A percentile compares a stretch with the other conserved stretches of the same genome.
Evolutionary conservation across 2,329 filamentous ascomycete genomes (phyloP).

Genomic region (Pseudogymnoascus sp.): DNA sequence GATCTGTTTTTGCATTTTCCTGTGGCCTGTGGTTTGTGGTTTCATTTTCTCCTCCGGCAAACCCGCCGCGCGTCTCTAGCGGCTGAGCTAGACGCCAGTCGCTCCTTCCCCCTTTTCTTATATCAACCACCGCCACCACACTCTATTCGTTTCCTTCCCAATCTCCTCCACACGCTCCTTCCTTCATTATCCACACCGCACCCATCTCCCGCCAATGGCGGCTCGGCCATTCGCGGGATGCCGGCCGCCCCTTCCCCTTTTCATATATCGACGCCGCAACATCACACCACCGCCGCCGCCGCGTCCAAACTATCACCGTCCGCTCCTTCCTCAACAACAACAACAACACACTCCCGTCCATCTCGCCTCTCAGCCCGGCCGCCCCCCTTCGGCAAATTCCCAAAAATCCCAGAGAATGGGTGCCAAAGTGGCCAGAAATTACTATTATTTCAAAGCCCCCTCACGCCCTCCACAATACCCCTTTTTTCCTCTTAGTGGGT

Average conservation of each 20-base stretch:
- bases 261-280: not conserved
- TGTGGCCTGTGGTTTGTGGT: not conserved
- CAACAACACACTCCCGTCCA: not conserved
- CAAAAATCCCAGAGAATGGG: not conserved
- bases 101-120: not conserved
- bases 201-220: too few relatives aligned
- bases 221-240: not conserved
- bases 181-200: too few relatives aligned
- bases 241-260: not conserved
- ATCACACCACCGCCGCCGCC: not conserved
- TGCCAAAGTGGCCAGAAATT: not conserved
- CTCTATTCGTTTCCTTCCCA: too few relatives aligned
- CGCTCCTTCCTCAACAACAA: not conserved
- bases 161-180: too few relatives aligned
- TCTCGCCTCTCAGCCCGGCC: not conserved
- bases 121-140: not conserved
- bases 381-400: not conserved
- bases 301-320: not conserved
- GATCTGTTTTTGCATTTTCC: not conserved
- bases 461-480: not conserved
- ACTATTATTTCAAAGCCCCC: not conserved
- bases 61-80: not conserved
- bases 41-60: not conserved
- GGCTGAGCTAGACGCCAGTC: not conserved
- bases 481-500: not conserved